Evolutionary conservation across 306 rosid species (phyloP).

Genomic region (Vigna unguiculata): DNA sequence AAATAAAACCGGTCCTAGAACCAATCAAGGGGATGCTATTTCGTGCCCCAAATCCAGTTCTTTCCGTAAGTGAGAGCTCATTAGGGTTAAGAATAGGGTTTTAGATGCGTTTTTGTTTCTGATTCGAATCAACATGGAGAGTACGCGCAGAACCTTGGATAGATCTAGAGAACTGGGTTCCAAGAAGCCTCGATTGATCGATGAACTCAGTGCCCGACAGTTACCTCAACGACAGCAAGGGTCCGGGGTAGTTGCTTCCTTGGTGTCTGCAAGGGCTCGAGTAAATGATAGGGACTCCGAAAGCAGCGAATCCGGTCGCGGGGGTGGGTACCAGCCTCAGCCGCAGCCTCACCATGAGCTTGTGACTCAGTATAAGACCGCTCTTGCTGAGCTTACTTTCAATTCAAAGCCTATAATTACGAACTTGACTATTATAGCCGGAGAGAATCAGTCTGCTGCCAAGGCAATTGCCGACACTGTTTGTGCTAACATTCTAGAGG

Average conservation of each 20-base stretch:
- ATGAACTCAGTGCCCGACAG: conserved; percentile 64
- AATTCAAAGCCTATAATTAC: conserved; percentile 97
- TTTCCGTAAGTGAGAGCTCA: conserved; percentile 40
- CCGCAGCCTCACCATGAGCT: conserved; percentile 88
- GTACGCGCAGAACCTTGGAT: conserved; percentile 80
- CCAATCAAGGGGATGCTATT: not conserved
- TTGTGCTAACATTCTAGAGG: conserved; percentile 90
- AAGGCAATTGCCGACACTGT: conserved; percentile 76
- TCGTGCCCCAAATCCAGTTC: conserved; percentile 31
- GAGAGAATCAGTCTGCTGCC: conserved; percentile 80
- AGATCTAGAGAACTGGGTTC: conserved; percentile 83
- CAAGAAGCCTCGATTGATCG: conserved; percentile 82
- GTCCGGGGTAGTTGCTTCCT: conserved; percentile 48
- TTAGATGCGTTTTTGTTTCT: conserved; percentile 42
- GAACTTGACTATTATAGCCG: conserved; percentile 95
- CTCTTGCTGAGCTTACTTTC: conserved; percentile 94
- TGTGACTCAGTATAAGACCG: conserved; percentile 81
- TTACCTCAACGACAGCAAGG: conserved; percentile 70
- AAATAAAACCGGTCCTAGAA: not conserved
- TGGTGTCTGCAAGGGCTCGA: conserved; percentile 57
- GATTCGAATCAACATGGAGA: conserved; percentile 74
- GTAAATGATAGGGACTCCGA: conserved; percentile 64
- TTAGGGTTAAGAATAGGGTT: conserved; percentile 62
- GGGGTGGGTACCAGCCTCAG: conserved; percentile 79
- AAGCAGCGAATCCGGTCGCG: conserved; percentile 59